Evolutionary conservation across 1,284 basidiomycete species (phyloP), one percentile per base, ranked within the genome.

Genomic region (Entoloma clypeatum): DNA sequence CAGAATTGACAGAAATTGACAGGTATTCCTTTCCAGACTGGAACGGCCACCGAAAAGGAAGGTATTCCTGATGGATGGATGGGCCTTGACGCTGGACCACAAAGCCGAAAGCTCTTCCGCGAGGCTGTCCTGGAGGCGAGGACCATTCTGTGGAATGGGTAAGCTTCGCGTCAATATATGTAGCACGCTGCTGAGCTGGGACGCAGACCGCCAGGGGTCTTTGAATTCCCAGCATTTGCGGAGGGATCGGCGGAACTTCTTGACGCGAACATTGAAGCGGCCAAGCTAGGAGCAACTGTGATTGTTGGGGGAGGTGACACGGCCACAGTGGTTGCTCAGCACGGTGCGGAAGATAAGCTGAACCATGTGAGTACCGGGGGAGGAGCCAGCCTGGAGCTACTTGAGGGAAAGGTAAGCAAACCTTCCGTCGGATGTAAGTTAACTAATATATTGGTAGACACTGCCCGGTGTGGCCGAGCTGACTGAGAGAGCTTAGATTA

Each of bases 61-160:
- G 95, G 95, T 41, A 97, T 99, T 59, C 92, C 91, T 7, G 86
- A 88, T 39, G 89, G 80, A 36, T 94, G 91, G 90, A 85, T 94
- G 86, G 96, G 95, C 58, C 85, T 99, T 39, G 95, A 94, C 64
- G 83, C 74, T 42, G 93, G 93, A 48, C 78, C 76, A 26, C 77
- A 95, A 72, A 92, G 85, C 52, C 80, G 80, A 41, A 74, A 90
- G 58, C 69, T 90, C 48, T 99, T 88, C 75, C 74, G 72, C 38
- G 60, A 84, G 55, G 82, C 92, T 17, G 93, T 98, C 46, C 63
- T 85, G 43, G 82, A 89, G 59, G 75, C 92, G 49, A 98, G 94
- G 79, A 99, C 96, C 34, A 94, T 99, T 63, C 83, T 99, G 46
- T 99, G 95, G 94, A 99, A 99, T 64, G 95, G 92, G 86, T 83